Percentiles rank a stretch among this genome's conserved stretches.
Evolutionary conservation across 495 filamentous ascomycete genomes (phyloP).

Genomic region (Ascodesmis nigricans): DNA sequence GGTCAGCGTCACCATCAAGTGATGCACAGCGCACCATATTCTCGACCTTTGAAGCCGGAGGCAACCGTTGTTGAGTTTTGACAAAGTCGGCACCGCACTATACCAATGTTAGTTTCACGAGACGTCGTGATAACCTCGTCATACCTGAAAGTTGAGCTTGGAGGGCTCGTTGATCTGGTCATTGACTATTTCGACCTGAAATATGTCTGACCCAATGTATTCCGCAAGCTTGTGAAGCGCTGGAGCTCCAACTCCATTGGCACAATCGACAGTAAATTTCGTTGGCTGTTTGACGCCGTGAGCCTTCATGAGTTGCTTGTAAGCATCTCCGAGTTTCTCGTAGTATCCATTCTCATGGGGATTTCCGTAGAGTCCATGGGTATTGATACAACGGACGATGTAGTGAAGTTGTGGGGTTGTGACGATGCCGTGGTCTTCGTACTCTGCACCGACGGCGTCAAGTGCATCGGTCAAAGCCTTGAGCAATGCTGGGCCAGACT

Average conservation of each 20-base stretch:
- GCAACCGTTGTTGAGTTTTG: constrained; percentile 85
- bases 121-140: constrained; percentile 9
- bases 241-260: constrained; percentile 88
- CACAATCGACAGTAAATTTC: constrained; percentile 69
- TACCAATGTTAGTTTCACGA: not conserved
- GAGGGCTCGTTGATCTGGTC: constrained; percentile 79
- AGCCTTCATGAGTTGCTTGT: constrained; percentile 56
- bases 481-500: constrained; percentile 67
- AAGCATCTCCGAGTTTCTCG: constrained; percentile 64
- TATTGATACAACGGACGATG: constrained; percentile 83
- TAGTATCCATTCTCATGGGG: constrained; percentile 83
- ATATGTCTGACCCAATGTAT: constrained; percentile 41
- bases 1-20: constrained; percentile 84
- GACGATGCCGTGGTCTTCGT: constrained; percentile 60
- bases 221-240: constrained; percentile 78
- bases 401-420: constrained; percentile 96
- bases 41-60: constrained; percentile 54
- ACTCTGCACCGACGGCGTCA: constrained; percentile 47
- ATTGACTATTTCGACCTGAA: constrained; percentile 75
- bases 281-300: constrained; percentile 45
- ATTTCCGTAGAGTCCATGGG: constrained; percentile 60
- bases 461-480: constrained; percentile 54
- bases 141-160: constrained; percentile 65
- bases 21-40: constrained; percentile 69
- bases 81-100: constrained; percentile 93